A percentile compares a stretch with the other conserved stretches of the same genome.
phyloP scores from a whole-genome alignment of 164 flowering plant species.

The Malania oleifera region DNA sequence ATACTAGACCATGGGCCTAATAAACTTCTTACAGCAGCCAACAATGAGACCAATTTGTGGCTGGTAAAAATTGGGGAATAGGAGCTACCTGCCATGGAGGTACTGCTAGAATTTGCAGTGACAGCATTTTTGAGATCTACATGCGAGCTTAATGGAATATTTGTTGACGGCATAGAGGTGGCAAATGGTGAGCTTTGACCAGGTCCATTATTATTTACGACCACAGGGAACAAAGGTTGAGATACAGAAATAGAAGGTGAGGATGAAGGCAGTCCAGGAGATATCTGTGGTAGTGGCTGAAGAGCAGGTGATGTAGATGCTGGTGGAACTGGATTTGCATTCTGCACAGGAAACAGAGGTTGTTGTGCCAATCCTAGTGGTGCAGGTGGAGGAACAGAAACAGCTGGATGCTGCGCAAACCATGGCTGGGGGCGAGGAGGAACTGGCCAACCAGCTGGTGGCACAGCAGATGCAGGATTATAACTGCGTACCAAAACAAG shows the following conservation, averaged over 20 bases:
- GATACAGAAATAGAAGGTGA: constrained; percentile 51
- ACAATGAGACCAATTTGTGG: constrained; percentile 2
- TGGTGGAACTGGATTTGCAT: constrained; percentile 40
- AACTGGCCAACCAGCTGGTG: constrained; percentile 68
- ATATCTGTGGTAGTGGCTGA: constrained; percentile 40
- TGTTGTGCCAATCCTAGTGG: constrained; percentile 50
- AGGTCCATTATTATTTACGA: constrained; percentile 33
- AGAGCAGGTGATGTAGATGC: constrained; percentile 36
- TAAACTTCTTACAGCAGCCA: neutral
- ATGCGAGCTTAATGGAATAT: constrained; percentile 36
- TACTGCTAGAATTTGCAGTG: constrained; percentile 23
- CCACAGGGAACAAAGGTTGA: constrained; percentile 85
- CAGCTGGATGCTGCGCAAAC: constrained; percentile 56
- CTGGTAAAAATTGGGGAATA: constrained; percentile 23
- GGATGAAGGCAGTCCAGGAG: constrained; percentile 60
- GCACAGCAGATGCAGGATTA: constrained; percentile 53
- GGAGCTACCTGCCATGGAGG: constrained; percentile 28
- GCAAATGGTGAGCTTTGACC: constrained; percentile 54
- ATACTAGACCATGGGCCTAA: no score
- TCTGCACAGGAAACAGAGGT: constrained; percentile 89
- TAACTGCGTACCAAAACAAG: constrained; percentile 41
- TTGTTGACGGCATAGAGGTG: constrained; percentile 33
- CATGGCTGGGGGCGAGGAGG: constrained; percentile 86
- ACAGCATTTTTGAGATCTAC: constrained; percentile 37
- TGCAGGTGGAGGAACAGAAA: constrained; percentile 42